Base-by-base conservation (phyloP, 116 monocot species). In the Cymodocea nodosa region DNA sequence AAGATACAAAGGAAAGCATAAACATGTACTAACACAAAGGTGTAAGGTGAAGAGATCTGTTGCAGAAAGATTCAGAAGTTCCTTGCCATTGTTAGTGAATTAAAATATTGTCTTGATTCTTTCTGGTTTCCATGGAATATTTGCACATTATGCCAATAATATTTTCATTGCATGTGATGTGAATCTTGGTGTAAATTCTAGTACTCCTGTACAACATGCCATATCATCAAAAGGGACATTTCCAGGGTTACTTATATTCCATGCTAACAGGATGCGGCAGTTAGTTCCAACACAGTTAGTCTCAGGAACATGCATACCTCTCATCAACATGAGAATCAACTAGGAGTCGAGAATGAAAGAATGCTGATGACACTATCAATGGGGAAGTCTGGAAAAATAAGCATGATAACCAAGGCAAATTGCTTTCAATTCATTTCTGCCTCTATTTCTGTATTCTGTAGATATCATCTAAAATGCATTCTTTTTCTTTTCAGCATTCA, bases 341-440 rank as follows among this genome's bases (percentile, higher is more conserved):
- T 56, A 56, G 74, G 70, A 68, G 77, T 70, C 77, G 91, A 87
- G 24, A 78, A 69, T 60, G 94, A 87, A 73, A 59, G 90, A 66
- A 86, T 71, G 25, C 63, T 90, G 60, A 90, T 68, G 81, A 85
- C 81, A 30, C 40, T 95, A 62, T 18, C 30, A 68, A 75, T 77
- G 55, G 64, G 70, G 67, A 62, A 8, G 6, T 61, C 3, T 69
- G 52, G 23, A 53, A 67, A 50, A 68, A 35, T 18, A n/a, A 53
- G 14, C 12, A 24, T 15, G 3, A 20, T 35, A 53, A 15, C 23
- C 15, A 30, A 52, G 66, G 66, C 35, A 67, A 67, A 52, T 67
- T 17, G 34, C 23, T 35, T 54, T 53, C 16, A 51, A 15, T 15
- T 25, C 1, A 19, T 1, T 52, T 52, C 3, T 4, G 10, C 16